Base-by-base conservation (phyloP, 2,329 filamentous ascomycete genomes). In the Clarireedia paspali region DNA sequence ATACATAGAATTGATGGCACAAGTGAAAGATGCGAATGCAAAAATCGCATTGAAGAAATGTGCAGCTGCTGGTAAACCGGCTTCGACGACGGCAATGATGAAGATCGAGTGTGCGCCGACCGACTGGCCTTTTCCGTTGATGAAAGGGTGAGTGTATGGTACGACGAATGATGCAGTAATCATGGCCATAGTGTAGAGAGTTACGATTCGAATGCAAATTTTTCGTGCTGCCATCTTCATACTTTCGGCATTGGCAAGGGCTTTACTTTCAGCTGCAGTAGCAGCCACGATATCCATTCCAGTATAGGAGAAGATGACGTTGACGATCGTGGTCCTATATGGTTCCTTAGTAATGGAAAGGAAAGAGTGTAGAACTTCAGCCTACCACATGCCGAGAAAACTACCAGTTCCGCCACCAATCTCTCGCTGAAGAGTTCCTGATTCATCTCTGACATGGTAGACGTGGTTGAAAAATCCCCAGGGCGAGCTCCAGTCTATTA, bases 161-260 rank as follows among this genome's bases (percentile, higher is more conserved):
- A 73, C 71, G 20, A 71, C 64, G 20, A 72, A 74, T 7, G 64
- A 66, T 9, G 61, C 61, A 6, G 59, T 59, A 1, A 68, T 50
- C 49, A 68, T 64, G 5, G 60, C 63, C 24, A 68, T 50, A 1
- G 59, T 48, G 24, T 70, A 70, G 5, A 70, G 53, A 2, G 60
- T 60, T 47, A 72, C 63, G 39, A 73, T 67, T 52, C 71, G 70
- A 12, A 73, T 65, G 55, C 67, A 68, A 55, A 72, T 71, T 53
- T 73, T 73, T 42, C 71, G 63, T 14, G 70, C 68, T 2, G 68
- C 71, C 70, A 73, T 72, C 56, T 73, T 73, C 67, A 73, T 72
- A 55, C 65, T 70, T 54, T 73, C 71, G 0, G 70, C 66, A 46
- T 72, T 64, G 9, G 69, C 60, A 4, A 72, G 66, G 2, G 67